phyloP scores from a whole-genome alignment of 352 stramenopile species.

The Phytophthora crassamura region DNA sequence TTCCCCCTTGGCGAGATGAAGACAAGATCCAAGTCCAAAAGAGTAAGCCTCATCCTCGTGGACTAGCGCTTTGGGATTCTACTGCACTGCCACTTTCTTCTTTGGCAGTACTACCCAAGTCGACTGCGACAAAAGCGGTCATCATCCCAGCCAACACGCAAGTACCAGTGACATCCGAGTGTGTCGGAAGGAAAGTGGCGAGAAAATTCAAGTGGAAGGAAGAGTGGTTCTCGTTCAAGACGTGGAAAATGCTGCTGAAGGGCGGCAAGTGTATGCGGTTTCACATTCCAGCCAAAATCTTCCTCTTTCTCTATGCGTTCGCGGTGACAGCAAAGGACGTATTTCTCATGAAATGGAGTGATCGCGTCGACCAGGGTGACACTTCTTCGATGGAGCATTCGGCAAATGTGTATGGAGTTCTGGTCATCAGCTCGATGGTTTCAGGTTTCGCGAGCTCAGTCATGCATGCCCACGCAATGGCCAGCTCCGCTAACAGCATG shows the following conservation, averaged over 20 bases:
- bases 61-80: slow-evolving; percentile 36
- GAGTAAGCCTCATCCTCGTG: background rate
- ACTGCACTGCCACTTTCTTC: slow-evolving; percentile 7
- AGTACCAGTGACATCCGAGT: slow-evolving; percentile 33
- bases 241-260: slow-evolving; percentile 35
- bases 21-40: background rate
- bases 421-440: slow-evolving; percentile 46
- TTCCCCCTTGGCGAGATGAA: slow-evolving; percentile 38
- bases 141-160: slow-evolving; percentile 9
- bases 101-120: slow-evolving; percentile 8
- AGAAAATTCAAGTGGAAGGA: slow-evolving; percentile 38
- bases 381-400: slow-evolving; percentile 37
- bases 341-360: slow-evolving; percentile 50
- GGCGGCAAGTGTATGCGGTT: slow-evolving; percentile 30
- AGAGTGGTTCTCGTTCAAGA: slow-evolving; percentile 39
- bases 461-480: slow-evolving; percentile 39
- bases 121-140: slow-evolving; percentile 6
- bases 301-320: slow-evolving; percentile 40
- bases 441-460: slow-evolving; percentile 47
- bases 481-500: slow-evolving; percentile 41
- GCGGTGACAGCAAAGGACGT: slow-evolving; percentile 42
- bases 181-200: slow-evolving; percentile 27
- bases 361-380: slow-evolving; percentile 32
- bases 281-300: slow-evolving; percentile 35
- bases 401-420: slow-evolving; percentile 37